A percentile compares a stretch with the other conserved stretches of the same genome.
Conservation (phyloP, 148 eudicot genomes). For the Cornus suecica region DNA sequence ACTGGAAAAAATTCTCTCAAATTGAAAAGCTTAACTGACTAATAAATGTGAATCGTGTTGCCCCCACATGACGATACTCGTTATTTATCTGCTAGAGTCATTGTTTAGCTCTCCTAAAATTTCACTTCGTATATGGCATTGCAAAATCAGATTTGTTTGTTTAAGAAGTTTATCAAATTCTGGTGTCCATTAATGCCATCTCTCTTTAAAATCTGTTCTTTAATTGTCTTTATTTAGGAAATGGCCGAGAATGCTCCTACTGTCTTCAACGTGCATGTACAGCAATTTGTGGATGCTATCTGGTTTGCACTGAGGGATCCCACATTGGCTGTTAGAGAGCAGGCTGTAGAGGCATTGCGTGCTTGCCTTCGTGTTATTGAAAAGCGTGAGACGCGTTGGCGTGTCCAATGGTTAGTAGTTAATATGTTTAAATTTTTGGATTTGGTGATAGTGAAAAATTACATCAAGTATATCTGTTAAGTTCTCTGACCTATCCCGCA, state of each 20-base stretch:
- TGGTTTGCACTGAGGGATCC: slow-evolving; percentile 96
- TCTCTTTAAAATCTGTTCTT: not conserved
- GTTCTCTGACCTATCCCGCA: not conserved
- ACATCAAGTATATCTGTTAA: not conserved
- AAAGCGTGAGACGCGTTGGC: slow-evolving; percentile 97
- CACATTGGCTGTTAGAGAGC: slow-evolving; percentile 75
- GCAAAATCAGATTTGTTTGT: not conserved
- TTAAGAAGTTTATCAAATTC: not conserved
- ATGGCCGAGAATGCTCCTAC: slow-evolving; percentile 99
- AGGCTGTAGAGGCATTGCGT: slow-evolving; percentile 96
- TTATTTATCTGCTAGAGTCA: too few species aligned
- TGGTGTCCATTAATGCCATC: not conserved
- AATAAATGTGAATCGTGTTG: too few species aligned
- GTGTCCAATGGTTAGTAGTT: slow-evolving; percentile 88
- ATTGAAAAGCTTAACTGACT: not conserved
- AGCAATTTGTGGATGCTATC: slow-evolving; percentile 91
- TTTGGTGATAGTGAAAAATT: not conserved
- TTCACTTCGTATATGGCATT: too few species aligned
- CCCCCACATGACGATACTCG: too few species aligned
- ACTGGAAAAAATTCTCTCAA: not conserved
- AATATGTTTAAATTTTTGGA: not conserved
- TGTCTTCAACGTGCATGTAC: slow-evolving; percentile 88
- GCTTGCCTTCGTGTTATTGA: slow-evolving; percentile 97
- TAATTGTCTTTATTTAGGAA: slow-evolving; percentile 48
- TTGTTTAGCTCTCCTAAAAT: too few species aligned